Conservation (phyloP, 768 basidiomycete genomes). For the Dacryopinax primogenitus region DNA sequence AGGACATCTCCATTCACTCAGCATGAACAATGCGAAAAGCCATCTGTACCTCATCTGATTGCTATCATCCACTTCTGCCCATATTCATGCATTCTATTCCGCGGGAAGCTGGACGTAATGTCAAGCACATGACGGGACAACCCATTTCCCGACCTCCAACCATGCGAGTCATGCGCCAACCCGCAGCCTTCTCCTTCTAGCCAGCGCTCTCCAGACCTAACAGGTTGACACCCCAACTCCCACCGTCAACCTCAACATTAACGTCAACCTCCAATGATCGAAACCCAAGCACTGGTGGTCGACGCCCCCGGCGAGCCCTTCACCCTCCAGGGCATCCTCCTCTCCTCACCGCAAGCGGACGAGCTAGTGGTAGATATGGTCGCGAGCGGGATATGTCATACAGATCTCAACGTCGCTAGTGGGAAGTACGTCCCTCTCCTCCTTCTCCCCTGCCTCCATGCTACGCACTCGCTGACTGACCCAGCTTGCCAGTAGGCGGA, state of each 20-base stretch:
- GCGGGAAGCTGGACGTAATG: not conserved
- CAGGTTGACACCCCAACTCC: too few relatives aligned
- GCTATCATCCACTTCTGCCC: not conserved
- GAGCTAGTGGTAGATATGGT: conserved; percentile 5
- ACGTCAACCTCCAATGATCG: not conserved
- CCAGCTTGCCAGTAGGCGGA: not conserved
- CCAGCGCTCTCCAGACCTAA: too few relatives aligned
- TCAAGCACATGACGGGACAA: conserved; percentile 2
- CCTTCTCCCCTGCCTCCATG: not conserved
- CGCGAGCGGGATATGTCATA: conserved; percentile 8
- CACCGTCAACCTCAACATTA: not conserved
- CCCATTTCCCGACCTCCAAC: not conserved
- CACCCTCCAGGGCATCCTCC: not conserved
- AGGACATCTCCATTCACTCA: not conserved
- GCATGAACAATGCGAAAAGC: not conserved
- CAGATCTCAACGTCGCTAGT: not conserved
- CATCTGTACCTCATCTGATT: not conserved
- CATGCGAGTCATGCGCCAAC: not conserved
- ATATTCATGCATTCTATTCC: not conserved
- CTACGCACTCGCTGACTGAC: not conserved
- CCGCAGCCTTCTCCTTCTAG: not conserved
- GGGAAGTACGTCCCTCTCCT: not conserved
- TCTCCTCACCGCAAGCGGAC: not conserved
- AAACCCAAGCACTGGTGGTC: conserved; percentile 1
- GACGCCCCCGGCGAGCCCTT: not conserved